Conservation (phyloP, 139 green algal genomes). For the Asterochloris sp. region DNA sequence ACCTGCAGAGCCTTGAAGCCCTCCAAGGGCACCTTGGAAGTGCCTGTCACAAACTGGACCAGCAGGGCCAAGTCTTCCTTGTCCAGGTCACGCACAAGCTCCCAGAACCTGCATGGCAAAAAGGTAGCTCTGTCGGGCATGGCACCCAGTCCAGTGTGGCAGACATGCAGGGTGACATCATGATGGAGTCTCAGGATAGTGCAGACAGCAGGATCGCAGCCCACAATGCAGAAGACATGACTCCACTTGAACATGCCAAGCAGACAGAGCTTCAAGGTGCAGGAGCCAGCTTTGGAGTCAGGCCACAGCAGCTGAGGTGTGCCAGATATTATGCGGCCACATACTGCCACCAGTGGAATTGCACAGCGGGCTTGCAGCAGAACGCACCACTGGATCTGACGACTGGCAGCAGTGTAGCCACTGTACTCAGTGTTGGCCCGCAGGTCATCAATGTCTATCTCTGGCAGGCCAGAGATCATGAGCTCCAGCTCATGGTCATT, state of each 20-base stretch:
- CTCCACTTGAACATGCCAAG: too few species aligned
- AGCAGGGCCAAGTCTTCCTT: constrained; percentile 88
- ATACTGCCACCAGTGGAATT: too few species aligned
- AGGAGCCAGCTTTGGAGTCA: too few species aligned
- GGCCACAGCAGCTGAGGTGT: too few species aligned
- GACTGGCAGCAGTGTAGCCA: constrained; percentile 68
- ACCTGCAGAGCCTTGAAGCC: constrained; percentile 87
- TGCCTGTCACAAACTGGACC: constrained; percentile 73
- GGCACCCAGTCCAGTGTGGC: too few species aligned
- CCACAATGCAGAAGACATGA: too few species aligned
- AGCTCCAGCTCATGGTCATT: constrained; percentile 98
- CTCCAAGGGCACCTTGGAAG: constrained; percentile 93
- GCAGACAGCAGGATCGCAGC: too few species aligned
- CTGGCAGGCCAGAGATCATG: constrained; percentile 92
- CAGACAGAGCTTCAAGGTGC: too few species aligned
- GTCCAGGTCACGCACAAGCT: constrained; percentile 81
- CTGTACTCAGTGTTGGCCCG: constrained; percentile 90
- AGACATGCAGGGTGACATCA: too few species aligned
- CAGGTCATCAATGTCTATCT: constrained; percentile 94
- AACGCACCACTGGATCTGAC: constrained; percentile 72
- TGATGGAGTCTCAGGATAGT: too few species aligned
- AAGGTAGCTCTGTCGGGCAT: too few species aligned
- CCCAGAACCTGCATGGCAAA: constrained; percentile 53
- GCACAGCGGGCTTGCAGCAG: constrained; percentile 31
- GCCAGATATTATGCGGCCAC: too few species aligned